These are phyloP conservation scores for Ilex asprella DNA, from an alignment of 257 asterid species.

Conservation along the genomic window DNA sequence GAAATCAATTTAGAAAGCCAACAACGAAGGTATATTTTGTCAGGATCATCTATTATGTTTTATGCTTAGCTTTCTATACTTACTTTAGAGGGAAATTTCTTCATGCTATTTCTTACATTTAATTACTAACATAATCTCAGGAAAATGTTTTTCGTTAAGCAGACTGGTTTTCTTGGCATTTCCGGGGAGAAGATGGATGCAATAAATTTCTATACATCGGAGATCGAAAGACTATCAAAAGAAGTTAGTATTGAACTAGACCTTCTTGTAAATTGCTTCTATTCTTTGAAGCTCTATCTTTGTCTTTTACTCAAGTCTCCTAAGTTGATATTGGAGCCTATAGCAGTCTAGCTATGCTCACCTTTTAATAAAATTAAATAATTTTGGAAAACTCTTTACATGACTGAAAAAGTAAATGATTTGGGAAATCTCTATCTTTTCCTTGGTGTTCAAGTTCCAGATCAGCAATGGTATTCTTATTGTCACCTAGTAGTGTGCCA, in stretches of 20 bases:
- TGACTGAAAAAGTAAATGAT: no score
- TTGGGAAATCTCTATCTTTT: no score
- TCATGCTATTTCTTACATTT: slow-evolving; percentile 6
- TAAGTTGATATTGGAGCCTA: no score
- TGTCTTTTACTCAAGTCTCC: no score
- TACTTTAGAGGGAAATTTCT: background rate
- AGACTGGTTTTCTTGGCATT: slow-evolving; percentile 88
- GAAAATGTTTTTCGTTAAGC: slow-evolving; percentile 28
- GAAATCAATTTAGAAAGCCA: slow-evolving; percentile 60
- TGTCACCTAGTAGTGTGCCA: no score
- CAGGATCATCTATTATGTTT: background rate
- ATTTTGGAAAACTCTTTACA: no score
- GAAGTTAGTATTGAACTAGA: slow-evolving; percentile 48
- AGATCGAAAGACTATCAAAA: slow-evolving; percentile 58
- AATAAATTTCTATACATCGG: slow-evolving; percentile 65
- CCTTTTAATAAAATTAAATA: no score
- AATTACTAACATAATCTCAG: slow-evolving; percentile 16
- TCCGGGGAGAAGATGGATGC: slow-evolving; percentile 77
- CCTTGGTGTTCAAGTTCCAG: no score
- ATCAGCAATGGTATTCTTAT: no score
- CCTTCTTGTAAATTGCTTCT: slow-evolving; percentile 4
- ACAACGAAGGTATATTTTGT: slow-evolving; percentile 43
- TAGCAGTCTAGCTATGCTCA: no score
- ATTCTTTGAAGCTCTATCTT: background rate
- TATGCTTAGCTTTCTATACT: background rate